These are phyloP conservation scores for Phallus indusiatus DNA, from an alignment of 768 basidiomycete genomes.

Conservation along the genomic window DNA sequence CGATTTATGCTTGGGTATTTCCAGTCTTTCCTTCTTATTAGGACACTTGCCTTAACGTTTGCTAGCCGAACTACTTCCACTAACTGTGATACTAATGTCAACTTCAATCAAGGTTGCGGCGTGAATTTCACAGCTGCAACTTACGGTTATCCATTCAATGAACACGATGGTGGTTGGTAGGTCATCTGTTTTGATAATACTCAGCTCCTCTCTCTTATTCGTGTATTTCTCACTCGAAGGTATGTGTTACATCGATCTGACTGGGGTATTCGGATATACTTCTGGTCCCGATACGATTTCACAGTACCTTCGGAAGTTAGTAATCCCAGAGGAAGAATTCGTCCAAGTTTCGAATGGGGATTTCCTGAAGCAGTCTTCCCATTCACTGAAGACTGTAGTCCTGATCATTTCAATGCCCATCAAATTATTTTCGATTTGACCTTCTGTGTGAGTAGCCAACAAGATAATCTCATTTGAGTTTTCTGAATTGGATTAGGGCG, in stretches of 20 bases:
- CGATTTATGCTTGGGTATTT: conserved; percentile 41
- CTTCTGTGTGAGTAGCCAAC: conserved; percentile 41
- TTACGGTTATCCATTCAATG: conserved; percentile 42
- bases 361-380: conserved; percentile 42
- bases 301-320: conserved; percentile 32
- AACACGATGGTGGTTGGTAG: conserved; percentile 47
- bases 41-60: not conserved
- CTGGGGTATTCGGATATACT: conserved; percentile 50
- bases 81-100: conserved; percentile 39
- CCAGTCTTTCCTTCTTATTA: not conserved
- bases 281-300: conserved; percentile 41
- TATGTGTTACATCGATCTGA: conserved; percentile 34
- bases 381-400: conserved; percentile 36
- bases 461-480: not conserved
- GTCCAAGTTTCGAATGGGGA: conserved; percentile 27
- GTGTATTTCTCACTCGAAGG: not conserved
- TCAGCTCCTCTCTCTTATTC: conserved; percentile 16
- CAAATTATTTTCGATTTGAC: conserved; percentile 49
- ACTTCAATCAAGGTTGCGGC: conserved; percentile 57
- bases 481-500: conserved; percentile 29
- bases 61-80: conserved; percentile 30
- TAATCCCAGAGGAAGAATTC: conserved; percentile 16
- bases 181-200: conserved; percentile 6
- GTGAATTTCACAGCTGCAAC: conserved; percentile 30
- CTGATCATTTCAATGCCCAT: conserved; percentile 45